Evolutionary conservation across 805 yeast genomes (phyloP).

Genomic region (Starmera dryadoides): DNA sequence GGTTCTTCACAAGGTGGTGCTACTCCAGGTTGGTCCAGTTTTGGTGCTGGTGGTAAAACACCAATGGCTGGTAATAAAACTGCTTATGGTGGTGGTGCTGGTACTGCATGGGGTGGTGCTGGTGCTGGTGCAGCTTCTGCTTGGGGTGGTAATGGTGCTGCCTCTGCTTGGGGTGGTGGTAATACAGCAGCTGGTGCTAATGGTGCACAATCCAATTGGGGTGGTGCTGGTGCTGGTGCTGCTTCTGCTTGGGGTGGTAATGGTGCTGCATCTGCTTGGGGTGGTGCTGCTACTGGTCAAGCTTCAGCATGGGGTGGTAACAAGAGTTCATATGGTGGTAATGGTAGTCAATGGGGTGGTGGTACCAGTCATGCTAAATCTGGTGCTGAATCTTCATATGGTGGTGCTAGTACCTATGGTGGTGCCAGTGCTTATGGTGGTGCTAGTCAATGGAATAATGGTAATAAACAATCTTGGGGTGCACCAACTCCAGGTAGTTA

Average conservation of each 20-base stretch:
- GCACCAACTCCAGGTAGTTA: conserved; percentile 25
- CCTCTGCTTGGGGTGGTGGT: conserved; percentile 39
- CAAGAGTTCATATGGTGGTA: conserved; percentile 19
- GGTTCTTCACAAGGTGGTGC: conserved; percentile 20
- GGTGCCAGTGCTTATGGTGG: conserved; percentile 32
- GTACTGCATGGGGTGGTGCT: conserved; percentile 35
- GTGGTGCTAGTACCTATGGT: conserved; percentile 36
- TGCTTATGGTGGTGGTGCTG: conserved; percentile 34
- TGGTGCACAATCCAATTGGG: conserved; percentile 29
- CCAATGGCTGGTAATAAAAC: conserved; percentile 34
- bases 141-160: conserved; percentile 33
- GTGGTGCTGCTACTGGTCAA: conserved; percentile 19
- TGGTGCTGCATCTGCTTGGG: conserved; percentile 42
- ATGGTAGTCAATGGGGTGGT: conserved; percentile 38
- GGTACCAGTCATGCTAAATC: conserved; percentile 32
- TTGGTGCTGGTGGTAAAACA: conserved; percentile 32
- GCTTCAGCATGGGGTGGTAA: conserved; percentile 36
- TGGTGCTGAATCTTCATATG: conserved; percentile 28
- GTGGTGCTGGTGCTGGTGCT: conserved; percentile 35
- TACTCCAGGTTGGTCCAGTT: conserved; percentile 23
- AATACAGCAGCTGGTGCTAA: conserved; percentile 23
- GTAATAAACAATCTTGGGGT: conserved; percentile 3
- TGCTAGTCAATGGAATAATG: conserved; percentile 11
- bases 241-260: conserved; percentile 36
- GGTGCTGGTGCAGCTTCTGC: conserved; percentile 36